Evolutionary conservation across 2,329 filamentous ascomycete species (phyloP), one percentile per base, ranked within the genome.

Genomic region (Scytalidium sp.): DNA sequence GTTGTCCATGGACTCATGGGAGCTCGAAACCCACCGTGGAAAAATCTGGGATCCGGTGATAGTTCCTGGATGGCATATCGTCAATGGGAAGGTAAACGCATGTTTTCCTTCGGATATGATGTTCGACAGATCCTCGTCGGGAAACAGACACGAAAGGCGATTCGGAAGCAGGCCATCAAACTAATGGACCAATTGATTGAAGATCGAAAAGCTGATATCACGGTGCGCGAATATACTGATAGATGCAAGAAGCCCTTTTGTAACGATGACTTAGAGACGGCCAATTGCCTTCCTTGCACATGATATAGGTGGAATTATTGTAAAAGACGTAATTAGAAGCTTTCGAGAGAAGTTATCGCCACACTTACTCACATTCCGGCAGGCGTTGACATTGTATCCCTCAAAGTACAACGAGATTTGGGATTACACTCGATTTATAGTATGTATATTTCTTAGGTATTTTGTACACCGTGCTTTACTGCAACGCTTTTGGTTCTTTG

Each of bases 231-330:
- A 27, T 7, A 27, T 27, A 27, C 13, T 27, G 7, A 27, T 7
- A 27, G 13, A 27, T 27, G 25, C 7, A 27, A 27, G 13, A 7
- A 27, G 13, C 25, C 13, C 7, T 7, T 13, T 27, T 27, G 13
- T 27, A 27, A 7, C 13, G 13, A 7, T 7, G 7, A 13, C 7
- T 27, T 36, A 36, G 32, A 36, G 32, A 36, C 32, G 46, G 7
- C 50, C 51, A 7, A 32, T 55, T 19, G 39, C 49, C 10, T 56
- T 56, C 21, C 32, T 53, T 29, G 40, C 48, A 3, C 49, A 53
- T 46, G 51, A 53, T 47, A 41, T 56, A 17, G 46, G 53, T 8
- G 51, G 53, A 2, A 50, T 50, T 2, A 56, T 56, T 17, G 46
- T 56, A 6, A 56, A 56, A 50, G 48, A 53, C 41, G 53, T 53